A percentile compares a stretch with the other conserved stretches of the same genome.
Evolutionary conservation across 441 rosid genomes (phyloP).

Genomic region (Raphanus hybrid): DNA sequence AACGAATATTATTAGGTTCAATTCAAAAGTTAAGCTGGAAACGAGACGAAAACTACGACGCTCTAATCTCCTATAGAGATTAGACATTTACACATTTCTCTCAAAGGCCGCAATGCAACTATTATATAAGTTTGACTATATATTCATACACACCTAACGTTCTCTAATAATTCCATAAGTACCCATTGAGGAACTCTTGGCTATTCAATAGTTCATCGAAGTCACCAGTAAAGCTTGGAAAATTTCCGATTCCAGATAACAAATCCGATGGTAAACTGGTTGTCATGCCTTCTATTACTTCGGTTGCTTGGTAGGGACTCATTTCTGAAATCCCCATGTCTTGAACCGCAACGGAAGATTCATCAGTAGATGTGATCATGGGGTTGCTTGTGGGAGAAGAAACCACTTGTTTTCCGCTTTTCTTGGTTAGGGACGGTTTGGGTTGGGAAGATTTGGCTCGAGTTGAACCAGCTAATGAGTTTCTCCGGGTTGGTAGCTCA

Average conservation of each 20-base stretch:
- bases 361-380: constrained; percentile 33
- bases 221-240: constrained; percentile 28
- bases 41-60: constrained; percentile 26
- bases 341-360: constrained; percentile 30
- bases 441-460: constrained; percentile 51
- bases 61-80: constrained; percentile 24
- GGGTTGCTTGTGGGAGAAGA: constrained; percentile 41
- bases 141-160: constrained; percentile 19
- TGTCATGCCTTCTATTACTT: constrained; percentile 12
- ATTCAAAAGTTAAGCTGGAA: constrained; percentile 25
- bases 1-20: constrained; percentile 7
- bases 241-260: constrained; percentile 23
- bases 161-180: constrained; percentile 37
- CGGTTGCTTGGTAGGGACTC: constrained; percentile 9
- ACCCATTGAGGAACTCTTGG: constrained; percentile 43
- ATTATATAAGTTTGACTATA: constrained; percentile 19
- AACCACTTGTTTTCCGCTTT: constrained; percentile 23
- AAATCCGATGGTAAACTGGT: constrained; percentile 29
- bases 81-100: constrained; percentile 25
- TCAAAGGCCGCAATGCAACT: constrained; percentile 26
- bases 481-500: constrained; percentile 71
- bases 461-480: constrained; percentile 77
- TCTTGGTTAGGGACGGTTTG: constrained; percentile 41
- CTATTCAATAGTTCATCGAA: constrained; percentile 38
- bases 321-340: constrained; percentile 26